These are phyloP conservation scores for Pseudocercospora vitis DNA, from an alignment of 2,329 filamentous ascomycete genomes.

Conservation along the genomic window DNA sequence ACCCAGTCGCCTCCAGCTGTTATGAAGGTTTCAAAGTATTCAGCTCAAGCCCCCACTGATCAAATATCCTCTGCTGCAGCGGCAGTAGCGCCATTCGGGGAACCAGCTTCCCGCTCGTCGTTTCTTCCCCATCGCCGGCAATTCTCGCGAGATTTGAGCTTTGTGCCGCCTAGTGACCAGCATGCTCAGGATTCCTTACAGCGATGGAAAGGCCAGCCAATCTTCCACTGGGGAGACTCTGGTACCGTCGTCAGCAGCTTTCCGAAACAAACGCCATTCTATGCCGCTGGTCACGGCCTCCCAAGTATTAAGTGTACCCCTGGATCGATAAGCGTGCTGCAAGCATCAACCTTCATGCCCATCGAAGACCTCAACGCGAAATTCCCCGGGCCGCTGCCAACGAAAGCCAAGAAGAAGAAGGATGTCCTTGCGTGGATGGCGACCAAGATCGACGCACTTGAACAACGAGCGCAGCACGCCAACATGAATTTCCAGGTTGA, in stretches of 20 bases:
- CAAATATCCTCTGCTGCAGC: slow-evolving; percentile 8
- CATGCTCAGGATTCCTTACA: slow-evolving; percentile 71
- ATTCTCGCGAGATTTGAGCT: slow-evolving; percentile 54
- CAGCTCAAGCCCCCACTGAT: slow-evolving; percentile 31
- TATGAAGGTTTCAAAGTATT: slow-evolving; percentile 50
- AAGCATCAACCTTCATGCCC: slow-evolving; percentile 70
- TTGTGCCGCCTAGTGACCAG: slow-evolving; percentile 58
- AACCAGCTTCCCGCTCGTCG: slow-evolving; percentile 18
- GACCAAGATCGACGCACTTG: slow-evolving; percentile 71
- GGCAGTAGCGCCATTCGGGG: slow-evolving; percentile 27
- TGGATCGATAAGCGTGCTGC: slow-evolving; percentile 77
- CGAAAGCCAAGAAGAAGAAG: slow-evolving; percentile 96
- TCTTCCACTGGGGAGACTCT: slow-evolving; percentile 85
- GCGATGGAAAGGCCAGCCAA: slow-evolving; percentile 85
- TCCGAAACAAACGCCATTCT: slow-evolving; percentile 83
- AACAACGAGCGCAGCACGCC: slow-evolving; percentile 52
- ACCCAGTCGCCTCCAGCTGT: slow-evolving; percentile 61
- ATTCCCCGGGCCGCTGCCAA: slow-evolving; percentile 86
- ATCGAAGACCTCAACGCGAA: slow-evolving; percentile 70
- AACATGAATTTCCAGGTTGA: slow-evolving; percentile 53
- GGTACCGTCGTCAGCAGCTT: slow-evolving; percentile 81
- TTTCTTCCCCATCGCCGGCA: slow-evolving; percentile 42
- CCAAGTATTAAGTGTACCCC: slow-evolving; percentile 80
- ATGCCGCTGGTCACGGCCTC: slow-evolving; percentile 68
- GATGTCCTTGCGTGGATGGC: slow-evolving; percentile 80